Conservation (phyloP, 192 early-diverging fungal genomes). For the Entomortierella lignicola region DNA sequence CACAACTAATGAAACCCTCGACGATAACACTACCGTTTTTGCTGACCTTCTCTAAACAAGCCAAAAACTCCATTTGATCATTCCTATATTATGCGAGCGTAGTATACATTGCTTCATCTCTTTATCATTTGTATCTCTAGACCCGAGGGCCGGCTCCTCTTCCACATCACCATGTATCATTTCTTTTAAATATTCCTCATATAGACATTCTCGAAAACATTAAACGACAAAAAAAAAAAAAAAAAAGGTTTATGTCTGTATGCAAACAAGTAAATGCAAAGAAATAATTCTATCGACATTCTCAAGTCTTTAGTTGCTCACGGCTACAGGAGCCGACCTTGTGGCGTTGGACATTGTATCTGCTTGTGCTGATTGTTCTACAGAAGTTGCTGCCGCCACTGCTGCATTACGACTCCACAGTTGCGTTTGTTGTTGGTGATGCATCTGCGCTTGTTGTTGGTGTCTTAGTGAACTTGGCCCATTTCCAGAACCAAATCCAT, state of each 20-base stretch:
- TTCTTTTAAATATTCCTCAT: neutral
- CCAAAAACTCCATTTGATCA: too few species aligned
- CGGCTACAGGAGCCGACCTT: neutral
- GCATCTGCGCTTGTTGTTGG: slow-evolving; percentile 52
- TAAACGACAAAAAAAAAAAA: neutral
- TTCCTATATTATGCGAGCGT: too few species aligned
- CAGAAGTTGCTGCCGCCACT: neutral
- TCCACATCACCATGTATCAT: neutral
- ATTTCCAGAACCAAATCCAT: slow-evolving; percentile 19
- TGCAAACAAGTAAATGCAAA: too few species aligned
- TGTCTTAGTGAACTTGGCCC: slow-evolving; percentile 49
- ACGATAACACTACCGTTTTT: too few species aligned
- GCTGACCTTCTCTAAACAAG: neutral
- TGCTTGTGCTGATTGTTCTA: neutral
- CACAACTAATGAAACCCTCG: too few species aligned
- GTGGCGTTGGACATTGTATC: neutral
- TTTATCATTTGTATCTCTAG: neutral
- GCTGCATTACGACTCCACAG: slow-evolving; percentile 49
- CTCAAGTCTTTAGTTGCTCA: neutral
- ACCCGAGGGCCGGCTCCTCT: neutral
- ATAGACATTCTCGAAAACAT: neutral
- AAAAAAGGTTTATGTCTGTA: too few species aligned
- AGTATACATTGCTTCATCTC: neutral
- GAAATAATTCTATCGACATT: neutral
- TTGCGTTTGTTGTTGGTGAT: slow-evolving; percentile 54